phyloP scores from a whole-genome alignment of 208 protist species.

The Naegleria lovaniensis region DNA sequence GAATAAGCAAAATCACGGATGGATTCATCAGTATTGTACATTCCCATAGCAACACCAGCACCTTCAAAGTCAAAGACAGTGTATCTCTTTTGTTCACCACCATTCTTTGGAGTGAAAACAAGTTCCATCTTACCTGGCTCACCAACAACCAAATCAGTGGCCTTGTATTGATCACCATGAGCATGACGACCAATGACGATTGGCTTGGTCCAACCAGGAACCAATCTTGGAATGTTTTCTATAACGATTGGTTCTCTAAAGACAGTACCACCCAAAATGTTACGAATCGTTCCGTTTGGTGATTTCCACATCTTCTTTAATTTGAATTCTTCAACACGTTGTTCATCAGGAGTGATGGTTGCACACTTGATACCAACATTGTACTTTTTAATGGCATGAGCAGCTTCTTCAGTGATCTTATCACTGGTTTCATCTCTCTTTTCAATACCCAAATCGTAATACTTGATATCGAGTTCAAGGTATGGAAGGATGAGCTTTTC shows the following conservation, averaged over 20 bases:
- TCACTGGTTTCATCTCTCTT: conserved; percentile 87
- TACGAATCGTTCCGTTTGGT: conserved; percentile 96
- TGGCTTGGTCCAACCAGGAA: conserved; percentile 83
- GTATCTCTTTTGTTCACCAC: conserved; percentile 51
- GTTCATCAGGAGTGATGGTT: conserved; percentile 95
- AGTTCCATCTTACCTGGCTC: conserved; percentile 77
- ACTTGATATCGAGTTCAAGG: conserved; percentile 88
- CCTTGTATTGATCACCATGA: conserved; percentile 91
- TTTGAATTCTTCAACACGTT: conserved; percentile 88
- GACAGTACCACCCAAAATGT: conserved; percentile 94
- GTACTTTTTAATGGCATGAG: conserved; percentile 79
- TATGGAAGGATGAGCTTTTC: conserved; percentile 93
- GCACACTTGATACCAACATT: conserved; percentile 97
- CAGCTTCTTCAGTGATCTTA: conserved; percentile 86
- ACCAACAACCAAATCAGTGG: conserved; percentile 75
- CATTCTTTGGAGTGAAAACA: conserved; percentile 77
- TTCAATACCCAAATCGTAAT: conserved; percentile 89
- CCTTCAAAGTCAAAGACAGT: conserved; percentile 78
- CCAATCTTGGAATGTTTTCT: conserved; percentile 79
- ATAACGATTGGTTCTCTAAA: conserved; percentile 95
- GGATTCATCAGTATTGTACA: conserved; percentile 93
- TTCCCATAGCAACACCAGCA: conserved; percentile 76
- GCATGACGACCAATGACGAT: conserved; percentile 93
- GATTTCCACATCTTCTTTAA: conserved; percentile 97
- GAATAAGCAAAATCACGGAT: conserved; percentile 85